Evolutionary conservation across 192 early-diverging fungal genomes (phyloP).

Genomic region (Coemansia sp.): DNA sequence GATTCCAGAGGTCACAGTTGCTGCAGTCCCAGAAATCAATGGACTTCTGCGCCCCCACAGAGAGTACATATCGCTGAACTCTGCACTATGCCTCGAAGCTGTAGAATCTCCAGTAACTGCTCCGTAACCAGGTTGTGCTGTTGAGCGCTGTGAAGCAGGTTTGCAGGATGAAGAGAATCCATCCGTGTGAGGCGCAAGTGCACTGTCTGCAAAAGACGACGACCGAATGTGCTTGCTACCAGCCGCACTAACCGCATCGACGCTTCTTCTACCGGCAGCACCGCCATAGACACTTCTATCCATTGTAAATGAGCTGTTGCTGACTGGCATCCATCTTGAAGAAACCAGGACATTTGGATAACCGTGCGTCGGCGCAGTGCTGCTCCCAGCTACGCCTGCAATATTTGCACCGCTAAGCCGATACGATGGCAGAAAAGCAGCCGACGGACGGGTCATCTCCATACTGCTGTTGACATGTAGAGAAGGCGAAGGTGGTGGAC

Average conservation of each 20-base stretch:
- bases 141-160: slow-evolving; percentile 5
- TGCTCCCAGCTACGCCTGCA: slow-evolving; percentile 2
- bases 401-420: slow-evolving; percentile 6
- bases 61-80: slow-evolving; percentile 28
- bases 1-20: not conserved
- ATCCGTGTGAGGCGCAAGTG: not conserved
- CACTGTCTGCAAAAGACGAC: slow-evolving; percentile 15
- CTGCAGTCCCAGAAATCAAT: slow-evolving; percentile 3
- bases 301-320: not conserved
- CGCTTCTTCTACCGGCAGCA: not conserved
- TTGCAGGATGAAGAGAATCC: not conserved
- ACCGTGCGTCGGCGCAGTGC: not conserved
- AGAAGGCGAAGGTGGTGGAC: not conserved
- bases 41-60: slow-evolving; percentile 18
- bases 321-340: slow-evolving; percentile 1
- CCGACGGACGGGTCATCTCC: slow-evolving; percentile 6
- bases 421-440: slow-evolving; percentile 2
- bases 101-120: not conserved
- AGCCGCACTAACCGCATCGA: not conserved
- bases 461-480: not conserved
- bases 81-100: slow-evolving; percentile 25
- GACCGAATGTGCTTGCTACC: slow-evolving; percentile 13
- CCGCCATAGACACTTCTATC: not conserved
- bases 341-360: slow-evolving; percentile 1
- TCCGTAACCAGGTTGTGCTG: not conserved